phyloP scores from a whole-genome alignment of 345 rosid genomes.

The Aquilaria sinensis region DNA sequence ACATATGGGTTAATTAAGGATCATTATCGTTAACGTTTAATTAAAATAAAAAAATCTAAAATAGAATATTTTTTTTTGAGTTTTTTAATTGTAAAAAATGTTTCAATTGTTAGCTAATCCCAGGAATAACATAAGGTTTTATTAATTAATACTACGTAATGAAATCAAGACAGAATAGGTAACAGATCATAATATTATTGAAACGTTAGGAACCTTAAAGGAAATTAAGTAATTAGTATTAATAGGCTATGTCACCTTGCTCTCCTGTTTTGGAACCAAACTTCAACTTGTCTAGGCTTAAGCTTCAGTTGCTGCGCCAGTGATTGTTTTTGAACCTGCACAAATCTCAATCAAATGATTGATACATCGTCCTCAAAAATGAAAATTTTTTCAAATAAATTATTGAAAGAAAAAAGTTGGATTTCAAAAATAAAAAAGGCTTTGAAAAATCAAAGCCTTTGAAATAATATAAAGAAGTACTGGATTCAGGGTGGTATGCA shows the following conservation, averaged over 20 bases:
- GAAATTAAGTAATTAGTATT: constrained; percentile 2
- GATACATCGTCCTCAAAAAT: no score
- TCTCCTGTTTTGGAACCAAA: constrained; percentile 81
- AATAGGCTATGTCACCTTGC: constrained; percentile 42
- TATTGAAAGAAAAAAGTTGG: neutral
- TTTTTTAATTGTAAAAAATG: neutral
- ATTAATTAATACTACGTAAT: no score
- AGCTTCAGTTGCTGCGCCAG: constrained; percentile 55
- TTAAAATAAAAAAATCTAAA: neutral
- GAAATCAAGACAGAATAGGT: neutral
- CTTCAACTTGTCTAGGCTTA: constrained; percentile 72
- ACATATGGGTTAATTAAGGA: no score
- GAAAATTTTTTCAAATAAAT: no score
- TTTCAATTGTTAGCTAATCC: neutral
- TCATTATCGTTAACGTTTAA: no score
- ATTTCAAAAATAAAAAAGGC: no score
- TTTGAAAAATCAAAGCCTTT: neutral
- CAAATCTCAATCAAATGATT: neutral
- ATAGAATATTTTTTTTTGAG: neutral
- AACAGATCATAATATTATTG: neutral
- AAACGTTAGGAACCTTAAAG: neutral
- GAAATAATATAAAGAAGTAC: constrained; percentile 17
- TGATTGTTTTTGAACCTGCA: constrained; percentile 56
- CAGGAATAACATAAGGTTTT: neutral
- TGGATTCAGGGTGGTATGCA: constrained; percentile 48